phyloP scores from a whole-genome alignment of 1,284 basidiomycete genomes.

The Rhizoctonia solani region DNA sequence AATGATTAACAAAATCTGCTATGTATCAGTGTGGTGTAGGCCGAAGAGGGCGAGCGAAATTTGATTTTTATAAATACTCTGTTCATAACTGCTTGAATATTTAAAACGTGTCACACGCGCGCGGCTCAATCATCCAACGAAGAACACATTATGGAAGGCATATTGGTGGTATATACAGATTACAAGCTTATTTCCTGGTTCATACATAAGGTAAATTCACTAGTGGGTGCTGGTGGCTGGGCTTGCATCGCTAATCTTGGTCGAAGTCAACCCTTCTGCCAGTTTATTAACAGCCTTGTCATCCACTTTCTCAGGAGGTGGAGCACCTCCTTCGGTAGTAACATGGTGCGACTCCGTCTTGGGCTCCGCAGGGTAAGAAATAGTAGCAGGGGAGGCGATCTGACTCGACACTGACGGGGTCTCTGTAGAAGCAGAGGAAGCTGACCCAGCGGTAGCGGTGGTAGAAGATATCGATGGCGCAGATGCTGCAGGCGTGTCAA shows the following conservation, averaged over 20 bases:
- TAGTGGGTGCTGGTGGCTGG: constrained; percentile 2
- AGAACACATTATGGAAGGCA: too few species aligned
- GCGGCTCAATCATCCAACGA: too few species aligned
- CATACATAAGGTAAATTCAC: not conserved
- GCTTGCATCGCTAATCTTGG: constrained; percentile 15
- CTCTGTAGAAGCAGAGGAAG: not conserved
- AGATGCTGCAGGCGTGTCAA: constrained; percentile 9
- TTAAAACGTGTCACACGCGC: too few species aligned
- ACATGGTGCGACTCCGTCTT: constrained; percentile 30
- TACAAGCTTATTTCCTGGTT: not conserved
- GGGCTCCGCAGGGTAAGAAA: constrained; percentile 20
- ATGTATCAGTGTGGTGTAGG: too few species aligned
- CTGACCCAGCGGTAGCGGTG: not conserved
- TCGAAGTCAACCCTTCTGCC: constrained; percentile 14
- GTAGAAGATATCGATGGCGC: too few species aligned
- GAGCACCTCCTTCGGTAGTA: constrained; percentile 16
- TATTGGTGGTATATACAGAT: not conserved
- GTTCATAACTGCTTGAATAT: not conserved
- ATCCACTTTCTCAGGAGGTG: constrained; percentile 21
- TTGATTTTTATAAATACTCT: not conserved
- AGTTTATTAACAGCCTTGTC: constrained; percentile 23
- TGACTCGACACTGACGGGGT: not conserved
- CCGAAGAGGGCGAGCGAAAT: too few species aligned
- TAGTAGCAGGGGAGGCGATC: constrained; percentile 8
- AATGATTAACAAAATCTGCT: too few species aligned